Evolutionary conservation across 305 asterid species (phyloP), one percentile per base, ranked within the genome.

Genomic region (Plantago rigida): DNA sequence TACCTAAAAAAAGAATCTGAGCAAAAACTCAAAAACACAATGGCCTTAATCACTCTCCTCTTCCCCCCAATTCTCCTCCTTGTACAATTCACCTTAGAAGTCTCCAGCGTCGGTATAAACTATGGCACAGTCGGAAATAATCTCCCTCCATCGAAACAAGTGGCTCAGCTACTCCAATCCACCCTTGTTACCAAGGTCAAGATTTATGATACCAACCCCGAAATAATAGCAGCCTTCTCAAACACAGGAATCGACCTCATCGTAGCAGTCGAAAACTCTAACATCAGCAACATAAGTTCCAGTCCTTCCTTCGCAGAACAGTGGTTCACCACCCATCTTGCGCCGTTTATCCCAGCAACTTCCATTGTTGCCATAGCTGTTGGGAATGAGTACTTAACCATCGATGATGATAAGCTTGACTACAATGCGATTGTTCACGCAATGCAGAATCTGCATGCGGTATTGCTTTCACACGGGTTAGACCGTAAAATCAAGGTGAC

Each of bases 81-180:
- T 17, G 9, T 52, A n/a, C 29, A 52, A 13, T 28, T 39, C 44
- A 53, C 22, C 19, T 0, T 28, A 53, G 19, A 53, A 29, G 59
- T 54, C 39, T 41, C 54, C 10, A 44, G 55, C 6, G 68, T 89
- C 0, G 97, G 95, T 29, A 80, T 89, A 72, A 89, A 89, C 84
- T 89, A 89, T 62, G 97, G 97, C 44, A 88, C 82, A 69, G 73
- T 89, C 56, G 97, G 92, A 13, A 74, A 84, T 82, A 84, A 89
- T 67, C 87, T 89, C 47, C 97, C 95, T 3, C 70, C 74, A 28
- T 94, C 97, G 0, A 82, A 81, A 9, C 62, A 77, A 0, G 94
- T 82, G 12, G 72, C 85, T 24, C 93, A 86, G 0, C 69, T 89
- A n/a, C 84, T 87, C 44, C 83, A 83, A 63, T 81, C 94, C 76